Percentiles rank a stretch among this genome's conserved stretches.
Evolutionary conservation across 139 green algal genomes (phyloP).

Genomic region (Picochlorum sp.): DNA sequence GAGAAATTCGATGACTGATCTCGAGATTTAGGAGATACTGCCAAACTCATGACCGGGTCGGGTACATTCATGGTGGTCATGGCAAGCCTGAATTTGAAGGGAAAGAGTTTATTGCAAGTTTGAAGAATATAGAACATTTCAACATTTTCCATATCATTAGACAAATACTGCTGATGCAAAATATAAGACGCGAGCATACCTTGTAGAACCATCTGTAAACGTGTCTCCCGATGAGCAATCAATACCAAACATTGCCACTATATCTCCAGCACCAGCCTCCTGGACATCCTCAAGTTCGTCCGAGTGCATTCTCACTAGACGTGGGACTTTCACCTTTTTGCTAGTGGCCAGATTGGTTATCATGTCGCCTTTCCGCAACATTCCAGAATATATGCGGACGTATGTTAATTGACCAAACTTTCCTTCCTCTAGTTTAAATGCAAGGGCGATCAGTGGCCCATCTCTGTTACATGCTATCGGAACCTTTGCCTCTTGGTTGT

Average conservation of each 20-base stretch:
- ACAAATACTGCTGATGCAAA: too few relatives aligned
- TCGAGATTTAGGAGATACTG: constrained; percentile 66
- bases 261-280: constrained; percentile 75
- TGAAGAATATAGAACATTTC: background rate
- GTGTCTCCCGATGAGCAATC: constrained; percentile 95
- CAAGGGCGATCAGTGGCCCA: constrained; percentile 60
- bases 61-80: constrained; percentile 94
- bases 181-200: too few relatives aligned
- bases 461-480: constrained; percentile 32
- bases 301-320: constrained; percentile 84
- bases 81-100: constrained; percentile 4
- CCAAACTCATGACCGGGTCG: constrained; percentile 95
- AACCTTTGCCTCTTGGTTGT: constrained; percentile 46
- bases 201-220: constrained; percentile 90
- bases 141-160: background rate
- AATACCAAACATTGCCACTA: constrained; percentile 97
- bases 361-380: constrained; percentile 66
- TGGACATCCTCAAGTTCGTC: constrained; percentile 87
- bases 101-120: too few relatives aligned
- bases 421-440: constrained; percentile 99
- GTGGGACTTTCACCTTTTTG: constrained; percentile 71
- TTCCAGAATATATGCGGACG: constrained; percentile 87
- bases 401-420: constrained; percentile 97
- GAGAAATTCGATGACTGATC: constrained; percentile 59
- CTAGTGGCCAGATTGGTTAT: constrained; percentile 64